A percentile compares a stretch with the other conserved stretches of the same genome.
phyloP scores from a whole-genome alignment of 768 basidiomycete genomes.

The Mycena chlorophos region DNA sequence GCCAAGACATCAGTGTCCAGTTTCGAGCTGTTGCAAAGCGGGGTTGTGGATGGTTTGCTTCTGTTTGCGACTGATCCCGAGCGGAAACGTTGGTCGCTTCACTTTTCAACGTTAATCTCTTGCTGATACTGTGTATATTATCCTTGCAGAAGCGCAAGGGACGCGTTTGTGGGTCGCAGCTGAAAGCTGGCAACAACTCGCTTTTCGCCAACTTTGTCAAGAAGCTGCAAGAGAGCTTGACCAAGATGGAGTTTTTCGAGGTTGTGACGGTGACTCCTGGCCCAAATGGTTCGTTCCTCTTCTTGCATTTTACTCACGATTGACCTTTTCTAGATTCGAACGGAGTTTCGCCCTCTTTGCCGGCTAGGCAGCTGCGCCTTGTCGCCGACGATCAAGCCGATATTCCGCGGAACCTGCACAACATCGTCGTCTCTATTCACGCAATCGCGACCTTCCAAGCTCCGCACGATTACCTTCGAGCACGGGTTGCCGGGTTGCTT shows the following conservation, averaged over 20 bases:
- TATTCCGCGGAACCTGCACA: constrained; percentile 81
- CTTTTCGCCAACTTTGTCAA: constrained; percentile 83
- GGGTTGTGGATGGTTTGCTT: constrained; percentile 84
- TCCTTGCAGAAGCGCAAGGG: constrained; percentile 65
- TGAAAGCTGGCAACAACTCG: constrained; percentile 49
- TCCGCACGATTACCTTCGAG: constrained; percentile 92
- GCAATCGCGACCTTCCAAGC: constrained; percentile 98
- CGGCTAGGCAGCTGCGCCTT: constrained; percentile 87
- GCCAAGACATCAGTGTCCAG: constrained; percentile 86
- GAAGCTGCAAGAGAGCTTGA: constrained; percentile 93
- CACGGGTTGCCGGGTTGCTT: constrained; percentile 76
- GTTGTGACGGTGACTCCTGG: constrained; percentile 87
- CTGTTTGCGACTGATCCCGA: constrained; percentile 74
- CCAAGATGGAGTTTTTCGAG: constrained; percentile 93
- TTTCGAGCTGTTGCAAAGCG: constrained; percentile 93
- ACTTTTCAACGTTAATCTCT: constrained; percentile 14
- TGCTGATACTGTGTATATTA: constrained; percentile 46
- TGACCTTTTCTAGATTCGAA: constrained; percentile 65
- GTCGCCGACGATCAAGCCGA: constrained; percentile 89
- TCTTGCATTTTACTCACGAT: background rate
- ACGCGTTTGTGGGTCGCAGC: constrained; percentile 65
- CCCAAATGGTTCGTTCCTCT: constrained; percentile 62
- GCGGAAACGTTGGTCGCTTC: constrained; percentile 50
- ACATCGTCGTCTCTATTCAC: constrained; percentile 95
- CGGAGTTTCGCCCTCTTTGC: constrained; percentile 83